A percentile compares a stretch with the other conserved stretches of the same genome.
phyloP scores from a whole-genome alignment of 208 protist species.

The Herpetomonas tarakana region DNA sequence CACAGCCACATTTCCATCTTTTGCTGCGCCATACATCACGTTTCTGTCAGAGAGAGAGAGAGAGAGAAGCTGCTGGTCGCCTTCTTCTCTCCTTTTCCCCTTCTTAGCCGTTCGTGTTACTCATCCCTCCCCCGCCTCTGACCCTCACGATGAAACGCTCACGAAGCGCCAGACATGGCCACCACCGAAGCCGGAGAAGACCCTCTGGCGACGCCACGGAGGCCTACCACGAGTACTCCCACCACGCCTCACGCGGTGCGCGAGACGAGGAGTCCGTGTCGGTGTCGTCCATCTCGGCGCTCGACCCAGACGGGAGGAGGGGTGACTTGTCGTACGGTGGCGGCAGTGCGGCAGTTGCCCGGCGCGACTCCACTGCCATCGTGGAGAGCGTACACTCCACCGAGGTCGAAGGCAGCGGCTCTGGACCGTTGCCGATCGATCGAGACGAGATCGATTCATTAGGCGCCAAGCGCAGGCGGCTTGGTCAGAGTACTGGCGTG shows the following conservation, averaged over 20 bases:
- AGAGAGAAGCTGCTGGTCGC: too few species aligned
- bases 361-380: neutral
- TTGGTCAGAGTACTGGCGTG: neutral
- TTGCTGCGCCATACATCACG: too few species aligned
- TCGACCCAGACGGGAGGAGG: neutral
- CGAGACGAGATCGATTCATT: neutral
- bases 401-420: neutral
- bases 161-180: neutral
- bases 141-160: neutral
- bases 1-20: too few species aligned
- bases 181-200: neutral
- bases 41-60: too few species aligned
- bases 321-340: neutral
- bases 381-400: neutral
- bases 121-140: slow-evolving; percentile 6
- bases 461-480: neutral
- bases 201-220: neutral
- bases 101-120: neutral
- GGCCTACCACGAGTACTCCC: neutral
- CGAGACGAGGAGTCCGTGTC: neutral
- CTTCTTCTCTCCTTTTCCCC: slow-evolving; percentile 1
- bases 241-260: neutral
- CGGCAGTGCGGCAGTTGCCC: neutral
- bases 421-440: neutral
- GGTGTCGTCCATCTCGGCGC: neutral